phyloP scores from a whole-genome alignment of 805 yeast genomes.

The Pichia thaimueangensis region DNA sequence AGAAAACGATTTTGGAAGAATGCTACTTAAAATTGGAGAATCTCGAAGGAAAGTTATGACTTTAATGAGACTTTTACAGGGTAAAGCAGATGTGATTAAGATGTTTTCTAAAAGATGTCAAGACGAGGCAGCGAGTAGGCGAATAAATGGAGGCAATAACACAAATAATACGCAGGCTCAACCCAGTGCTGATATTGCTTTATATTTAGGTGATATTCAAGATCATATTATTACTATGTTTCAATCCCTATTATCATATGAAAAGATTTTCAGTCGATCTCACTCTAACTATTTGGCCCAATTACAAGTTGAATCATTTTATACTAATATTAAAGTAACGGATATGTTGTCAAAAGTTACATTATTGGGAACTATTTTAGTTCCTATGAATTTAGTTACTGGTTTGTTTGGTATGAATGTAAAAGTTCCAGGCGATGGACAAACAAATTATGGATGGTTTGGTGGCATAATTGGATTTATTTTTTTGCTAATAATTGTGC shows the following conservation, averaged over 20 bases:
- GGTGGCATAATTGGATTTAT: conserved; percentile 31
- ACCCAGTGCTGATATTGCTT: conserved; percentile 87
- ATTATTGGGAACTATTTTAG: conserved; percentile 78
- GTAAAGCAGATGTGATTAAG: conserved; percentile 93
- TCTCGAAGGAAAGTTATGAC: conserved; percentile 91
- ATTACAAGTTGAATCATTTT: conserved; percentile 85
- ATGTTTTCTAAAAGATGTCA: conserved; percentile 95
- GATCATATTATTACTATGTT: conserved; percentile 96
- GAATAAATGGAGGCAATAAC: conserved; percentile 9
- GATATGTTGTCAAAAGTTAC: conserved; percentile 87
- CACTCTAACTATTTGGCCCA: conserved; percentile 92
- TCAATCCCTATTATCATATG: conserved; percentile 83
- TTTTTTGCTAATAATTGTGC: conserved; percentile 19
- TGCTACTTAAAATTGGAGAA: conserved; percentile 82
- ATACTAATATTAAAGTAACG: conserved; percentile 78
- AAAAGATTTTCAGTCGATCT: conserved; percentile 85
- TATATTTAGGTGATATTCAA: conserved; percentile 91
- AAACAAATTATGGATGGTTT: conserved; percentile 47
- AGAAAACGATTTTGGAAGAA: conserved; percentile 63
- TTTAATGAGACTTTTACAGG: conserved; percentile 77
- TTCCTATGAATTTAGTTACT: conserved; percentile 85
- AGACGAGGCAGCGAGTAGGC: conserved; percentile 43
- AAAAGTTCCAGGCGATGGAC: conserved; percentile 61
- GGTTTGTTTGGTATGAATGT: conserved; percentile 98
- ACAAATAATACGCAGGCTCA: conserved; percentile 31